phyloP scores from a whole-genome alignment of 2,329 filamentous ascomycete species.

The Talaromyces islandicus region DNA sequence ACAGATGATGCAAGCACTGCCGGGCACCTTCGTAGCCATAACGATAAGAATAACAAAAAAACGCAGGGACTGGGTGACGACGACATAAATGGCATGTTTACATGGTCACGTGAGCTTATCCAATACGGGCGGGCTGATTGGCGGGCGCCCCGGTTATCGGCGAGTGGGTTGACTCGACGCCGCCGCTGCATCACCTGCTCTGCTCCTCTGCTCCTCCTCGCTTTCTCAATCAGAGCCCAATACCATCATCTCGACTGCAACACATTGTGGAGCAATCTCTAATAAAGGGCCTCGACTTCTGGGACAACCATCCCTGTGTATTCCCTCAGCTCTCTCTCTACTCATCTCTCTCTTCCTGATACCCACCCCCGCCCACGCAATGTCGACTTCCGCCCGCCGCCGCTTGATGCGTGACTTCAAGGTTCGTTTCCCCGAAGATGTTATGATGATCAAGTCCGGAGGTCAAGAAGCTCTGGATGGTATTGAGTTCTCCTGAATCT shows the following conservation, averaged over 20 bases:
- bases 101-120: neutral
- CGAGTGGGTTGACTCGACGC: neutral
- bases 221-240: neutral
- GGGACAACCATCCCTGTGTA: neutral
- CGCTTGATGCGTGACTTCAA: conserved; percentile 99
- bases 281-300: neutral
- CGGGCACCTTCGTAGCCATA: neutral
- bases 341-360: neutral
- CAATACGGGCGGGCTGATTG: neutral
- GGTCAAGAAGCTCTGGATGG: neutral
- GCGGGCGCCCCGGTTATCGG: neutral
- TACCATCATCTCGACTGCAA: neutral
- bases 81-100: no score
- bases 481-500: conserved; percentile 1
- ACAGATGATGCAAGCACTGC: neutral
- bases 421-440: conserved; percentile 48
- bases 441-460: neutral
- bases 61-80: neutral
- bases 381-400: conserved; percentile 92
- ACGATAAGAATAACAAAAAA: neutral
- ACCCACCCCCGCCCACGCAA: conserved; percentile 31
- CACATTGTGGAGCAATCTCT: no score
- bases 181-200: neutral
- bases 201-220: neutral
- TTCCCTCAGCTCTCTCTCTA: neutral